These are phyloP conservation scores for Puccinia triticina DNA, from an alignment of 1,284 basidiomycete species.

Conservation along the genomic window DNA sequence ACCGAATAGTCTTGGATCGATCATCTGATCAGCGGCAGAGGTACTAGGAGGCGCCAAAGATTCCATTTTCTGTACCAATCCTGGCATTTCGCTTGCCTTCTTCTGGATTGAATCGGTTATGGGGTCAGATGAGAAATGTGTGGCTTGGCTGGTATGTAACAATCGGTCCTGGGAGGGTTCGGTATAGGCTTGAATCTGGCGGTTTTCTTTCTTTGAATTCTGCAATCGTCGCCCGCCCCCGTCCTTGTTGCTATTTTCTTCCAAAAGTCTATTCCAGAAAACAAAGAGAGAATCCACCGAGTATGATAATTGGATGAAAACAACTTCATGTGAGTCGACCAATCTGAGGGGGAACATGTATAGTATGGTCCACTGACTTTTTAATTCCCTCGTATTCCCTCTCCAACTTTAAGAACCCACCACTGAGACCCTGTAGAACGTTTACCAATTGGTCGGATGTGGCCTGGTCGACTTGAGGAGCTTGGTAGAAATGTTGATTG, in stretches of 20 bases:
- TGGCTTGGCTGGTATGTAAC: neutral
- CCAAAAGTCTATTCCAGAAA: neutral
- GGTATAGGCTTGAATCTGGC: neutral
- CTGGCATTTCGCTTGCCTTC: neutral
- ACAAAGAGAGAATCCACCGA: neutral
- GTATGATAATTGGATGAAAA: neutral
- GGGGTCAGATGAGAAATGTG: neutral
- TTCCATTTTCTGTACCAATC: constrained; percentile 4
- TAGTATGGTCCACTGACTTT: neutral
- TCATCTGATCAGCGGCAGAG: neutral
- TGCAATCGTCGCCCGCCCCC: neutral
- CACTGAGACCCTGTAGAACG: constrained; percentile 15
- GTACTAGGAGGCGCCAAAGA: neutral
- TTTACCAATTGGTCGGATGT: neutral
- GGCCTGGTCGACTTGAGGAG: neutral
- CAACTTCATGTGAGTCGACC: neutral
- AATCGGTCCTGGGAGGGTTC: neutral
- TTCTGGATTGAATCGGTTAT: neutral
- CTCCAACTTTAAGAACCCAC: constrained; percentile 2
- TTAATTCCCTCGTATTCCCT: constrained; percentile 10
- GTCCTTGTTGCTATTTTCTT: neutral
- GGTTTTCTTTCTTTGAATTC: neutral
- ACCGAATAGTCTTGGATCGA: constrained; percentile 11
- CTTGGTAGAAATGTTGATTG: constrained; percentile 1
- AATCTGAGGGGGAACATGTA: neutral